These are phyloP conservation scores for Penicillium concentricum DNA, from an alignment of 2,329 filamentous ascomycete genomes.

Conservation along the genomic window DNA sequence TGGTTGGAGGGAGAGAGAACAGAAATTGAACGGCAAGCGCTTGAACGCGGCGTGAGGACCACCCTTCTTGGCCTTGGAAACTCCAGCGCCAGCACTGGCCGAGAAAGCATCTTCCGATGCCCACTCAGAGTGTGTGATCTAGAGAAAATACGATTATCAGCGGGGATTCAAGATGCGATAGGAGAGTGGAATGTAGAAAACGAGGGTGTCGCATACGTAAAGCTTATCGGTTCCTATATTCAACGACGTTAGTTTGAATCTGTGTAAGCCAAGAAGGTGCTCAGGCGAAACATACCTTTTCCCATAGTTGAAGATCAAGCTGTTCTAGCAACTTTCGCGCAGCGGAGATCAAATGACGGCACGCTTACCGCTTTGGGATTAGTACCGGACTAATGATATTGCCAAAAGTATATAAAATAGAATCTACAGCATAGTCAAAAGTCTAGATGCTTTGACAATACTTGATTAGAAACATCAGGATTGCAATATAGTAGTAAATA, in stretches of 20 bases:
- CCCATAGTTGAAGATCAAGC: conserved; percentile 21
- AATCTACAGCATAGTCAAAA: too few relatives aligned
- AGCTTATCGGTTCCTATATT: conserved; percentile 50
- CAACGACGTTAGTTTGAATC: background rate
- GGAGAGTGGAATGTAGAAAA: background rate
- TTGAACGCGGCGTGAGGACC: conserved; percentile 68
- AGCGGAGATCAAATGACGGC: conserved; percentile 8
- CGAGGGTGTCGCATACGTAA: conserved; percentile 40
- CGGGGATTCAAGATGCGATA: conserved; percentile 14
- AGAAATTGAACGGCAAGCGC: conserved; percentile 95
- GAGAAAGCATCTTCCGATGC: conserved; percentile 85
- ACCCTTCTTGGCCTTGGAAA: conserved; percentile 53
- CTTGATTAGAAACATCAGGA: too few relatives aligned
- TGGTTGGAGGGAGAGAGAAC: conserved; percentile 90
- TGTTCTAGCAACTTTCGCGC: conserved; percentile 4
- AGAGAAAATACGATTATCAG: conserved; percentile 18
- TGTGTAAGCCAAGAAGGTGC: background rate
- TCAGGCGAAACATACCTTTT: conserved; percentile 35
- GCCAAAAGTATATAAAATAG: too few relatives aligned
- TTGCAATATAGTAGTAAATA: too few relatives aligned
- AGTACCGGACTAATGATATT: background rate
- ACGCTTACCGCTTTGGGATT: conserved; percentile 8
- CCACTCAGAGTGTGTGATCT: conserved; percentile 98
- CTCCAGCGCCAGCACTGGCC: conserved; percentile 71
- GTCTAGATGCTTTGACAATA: too few relatives aligned